Evolutionary conservation across 2,329 filamentous ascomycete species (phyloP), one percentile per base, ranked within the genome.

Genomic region (Claviceps paspali): DNA sequence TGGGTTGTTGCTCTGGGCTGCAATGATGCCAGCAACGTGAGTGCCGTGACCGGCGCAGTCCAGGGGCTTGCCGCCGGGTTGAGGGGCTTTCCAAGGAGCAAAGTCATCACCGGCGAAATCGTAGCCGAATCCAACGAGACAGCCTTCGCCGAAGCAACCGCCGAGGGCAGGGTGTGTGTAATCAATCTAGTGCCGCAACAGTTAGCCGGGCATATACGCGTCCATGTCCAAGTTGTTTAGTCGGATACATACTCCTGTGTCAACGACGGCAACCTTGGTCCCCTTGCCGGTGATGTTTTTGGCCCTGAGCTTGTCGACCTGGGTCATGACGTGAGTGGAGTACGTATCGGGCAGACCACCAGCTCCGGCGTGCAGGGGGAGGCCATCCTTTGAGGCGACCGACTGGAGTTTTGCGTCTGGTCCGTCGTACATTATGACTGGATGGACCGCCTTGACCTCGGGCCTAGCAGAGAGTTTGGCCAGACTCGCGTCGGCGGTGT

Each of bases 91-190:
- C 34, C 41, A 38, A 30, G 61, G 61, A 31, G 45, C 55, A 51
- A 67, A 73, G 33, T 55, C 57, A 38, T 79, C 70, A 14, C 73
- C 74, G 14, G 76, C 66, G 29, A 76, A 59, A 43, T 76, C 73
- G 26, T 60, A 60, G 14, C 76, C 76, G 40, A 65, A 68, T 3
- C 63, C 60, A 14, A 80, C 69, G 29, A 77, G 58, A 45, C 67
- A 78, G 10, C 64, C 70, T 1, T 60, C 47, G 2, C 76, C 76
- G 48, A 78, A 79, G 47, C 75, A 75, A 33, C 73, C 73, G 12
- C 76, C 76, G 0, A 81, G 64, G 21, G 72, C 70, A 2, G 73
- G 70, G 47, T 80, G 75, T 1, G 57, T 64, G 48, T 78, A 79
- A 49, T 80, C 76, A 33, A 76, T 57, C 65, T 68, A 30, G n/a